Evolutionary conservation across 2,329 filamentous ascomycete genomes (phyloP), one percentile per base, ranked within the genome.

Genomic region (Ophiostoma ulmi): DNA sequence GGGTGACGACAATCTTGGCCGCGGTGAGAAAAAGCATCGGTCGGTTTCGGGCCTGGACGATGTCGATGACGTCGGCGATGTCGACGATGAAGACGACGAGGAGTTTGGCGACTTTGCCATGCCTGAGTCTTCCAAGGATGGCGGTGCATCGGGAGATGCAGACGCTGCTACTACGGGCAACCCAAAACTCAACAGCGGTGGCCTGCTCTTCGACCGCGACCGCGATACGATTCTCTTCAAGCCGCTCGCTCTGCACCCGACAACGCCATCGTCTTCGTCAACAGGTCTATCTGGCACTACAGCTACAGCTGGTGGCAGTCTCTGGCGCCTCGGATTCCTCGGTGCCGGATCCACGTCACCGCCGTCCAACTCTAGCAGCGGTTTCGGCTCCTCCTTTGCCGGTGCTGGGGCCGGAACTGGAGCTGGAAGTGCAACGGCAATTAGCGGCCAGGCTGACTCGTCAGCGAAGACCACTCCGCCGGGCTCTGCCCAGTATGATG

Each of bases 91-190:
- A 5, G 85, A 87, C 38, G 87, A 88, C 58, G 87, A 90, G 73
- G 88, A 89, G 75, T 87, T 91, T 79, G 89, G 88, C 17, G 89
- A 91, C 71, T 90, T 90, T 74, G 88, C 87, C 73, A 87, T 90
- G 80, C 85, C 88, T 13, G 87, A 89, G 76, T 80, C 84, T 68
- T 80, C 36, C 13, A 65, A 79, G 58, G 74, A 71, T 68, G 74
- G 36, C 14, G 74, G 58, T 8, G 61, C 5, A 1, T 20, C 48
- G 13, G 68, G 17, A 20, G 20, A 31, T 8, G 64, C 20, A 17
- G 63, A 22, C 22, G 64, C 31, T 13, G 26, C 66, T 39, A 74
- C 72, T 22, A 76, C 73, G 69, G 26, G 73, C 35, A 70, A 38
- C 58, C 52, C 8, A 22, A 52, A 36, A 22, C 55, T 52, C 68